phyloP scores from a whole-genome alignment of 176 grass and related monocot species.

The Elymus sibiricus region DNA sequence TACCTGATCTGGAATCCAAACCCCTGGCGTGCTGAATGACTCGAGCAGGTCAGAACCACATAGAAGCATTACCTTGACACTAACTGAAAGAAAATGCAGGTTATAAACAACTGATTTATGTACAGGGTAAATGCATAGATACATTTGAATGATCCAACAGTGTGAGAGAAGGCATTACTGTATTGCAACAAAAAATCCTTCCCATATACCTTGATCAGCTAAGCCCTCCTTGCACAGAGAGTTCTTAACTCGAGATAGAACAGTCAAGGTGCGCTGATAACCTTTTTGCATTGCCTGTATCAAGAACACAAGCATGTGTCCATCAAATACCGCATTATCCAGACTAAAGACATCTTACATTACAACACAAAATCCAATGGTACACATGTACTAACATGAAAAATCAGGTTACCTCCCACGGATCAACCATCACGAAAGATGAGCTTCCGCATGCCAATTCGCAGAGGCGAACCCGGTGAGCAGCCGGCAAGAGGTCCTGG shows the following conservation, averaged over 20 bases:
- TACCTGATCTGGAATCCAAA: slow-evolving; percentile 92
- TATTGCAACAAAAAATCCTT: not conserved
- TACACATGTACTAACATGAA: not conserved
- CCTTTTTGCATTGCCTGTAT: slow-evolving; percentile 65
- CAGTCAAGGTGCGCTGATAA: slow-evolving; percentile 68
- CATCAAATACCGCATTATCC: not conserved
- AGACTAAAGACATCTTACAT: not conserved
- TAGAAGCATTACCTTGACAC: slow-evolving; percentile 71
- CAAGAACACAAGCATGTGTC: not conserved
- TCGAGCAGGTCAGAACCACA: slow-evolving; percentile 91
- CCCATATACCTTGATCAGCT: slow-evolving; percentile 45
- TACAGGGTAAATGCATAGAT: not conserved
- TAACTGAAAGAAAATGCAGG: slow-evolving; percentile 27
- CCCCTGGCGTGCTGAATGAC: slow-evolving; percentile 64
- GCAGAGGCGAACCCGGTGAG: slow-evolving; percentile 57
- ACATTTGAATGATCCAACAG: not conserved
- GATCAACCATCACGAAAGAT: slow-evolving; percentile 83
- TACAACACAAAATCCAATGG: not conserved
- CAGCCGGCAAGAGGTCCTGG: slow-evolving; percentile 60
- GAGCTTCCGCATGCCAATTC: slow-evolving; percentile 67
- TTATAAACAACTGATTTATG: not conserved
- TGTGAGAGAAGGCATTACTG: not conserved
- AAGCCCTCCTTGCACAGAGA: slow-evolving; percentile 42
- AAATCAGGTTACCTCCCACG: slow-evolving; percentile 74
- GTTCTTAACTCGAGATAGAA: slow-evolving; percentile 43